Conservation (phyloP, 106 monocot genomes). For the Agapanthus africanus region DNA sequence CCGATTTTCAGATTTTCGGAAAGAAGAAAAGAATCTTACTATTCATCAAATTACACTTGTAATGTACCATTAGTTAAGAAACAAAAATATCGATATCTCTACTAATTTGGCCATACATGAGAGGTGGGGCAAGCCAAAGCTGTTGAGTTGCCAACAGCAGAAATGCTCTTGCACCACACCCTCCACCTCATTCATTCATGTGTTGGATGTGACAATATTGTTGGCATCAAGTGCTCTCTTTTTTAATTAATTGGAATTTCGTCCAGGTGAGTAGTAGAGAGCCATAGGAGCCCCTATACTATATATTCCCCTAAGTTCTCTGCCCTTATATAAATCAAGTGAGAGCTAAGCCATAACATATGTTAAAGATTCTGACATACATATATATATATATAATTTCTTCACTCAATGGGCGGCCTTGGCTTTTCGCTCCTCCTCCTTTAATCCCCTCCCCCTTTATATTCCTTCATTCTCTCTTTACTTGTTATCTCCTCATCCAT, state of each 20-base stretch:
- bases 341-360: background rate
- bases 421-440: background rate
- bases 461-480: background rate
- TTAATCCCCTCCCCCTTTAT: background rate
- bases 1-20: too few relatives aligned
- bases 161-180: slow-evolving; percentile 3
- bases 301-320: background rate
- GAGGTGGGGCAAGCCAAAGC: background rate
- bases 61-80: too few relatives aligned
- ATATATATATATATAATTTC: background rate
- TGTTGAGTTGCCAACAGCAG: slow-evolving; percentile 5
- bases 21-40: too few relatives aligned
- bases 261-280: background rate
- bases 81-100: too few relatives aligned
- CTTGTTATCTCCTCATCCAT: background rate
- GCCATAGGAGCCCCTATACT: background rate
- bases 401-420: background rate
- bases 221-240: background rate
- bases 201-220: background rate
- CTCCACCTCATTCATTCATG: background rate
- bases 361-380: background rate
- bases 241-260: background rate
- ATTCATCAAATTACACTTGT: too few relatives aligned
- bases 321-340: background rate
- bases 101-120: background rate